Conservation (phyloP, 495 filamentous ascomycete genomes). For the Lophiotrema nucula region DNA sequence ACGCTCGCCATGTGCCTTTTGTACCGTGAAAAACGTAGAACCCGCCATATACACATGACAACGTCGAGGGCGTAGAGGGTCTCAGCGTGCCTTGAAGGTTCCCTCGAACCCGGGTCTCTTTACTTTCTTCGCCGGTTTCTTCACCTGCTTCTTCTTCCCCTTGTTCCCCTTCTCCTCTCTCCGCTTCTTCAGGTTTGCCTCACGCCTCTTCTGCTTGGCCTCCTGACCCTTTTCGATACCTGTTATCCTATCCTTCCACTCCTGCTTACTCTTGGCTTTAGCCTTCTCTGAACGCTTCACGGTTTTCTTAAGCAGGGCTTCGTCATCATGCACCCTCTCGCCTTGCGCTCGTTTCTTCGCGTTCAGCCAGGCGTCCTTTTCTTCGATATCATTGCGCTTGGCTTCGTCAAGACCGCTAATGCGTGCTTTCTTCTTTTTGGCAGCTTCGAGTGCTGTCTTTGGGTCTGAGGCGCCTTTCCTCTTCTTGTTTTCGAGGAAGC, state of each 20-base stretch:
- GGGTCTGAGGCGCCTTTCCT: conserved; percentile 77
- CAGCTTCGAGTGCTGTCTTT: conserved; percentile 67
- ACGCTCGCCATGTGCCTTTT: no score
- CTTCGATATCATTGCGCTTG: conserved; percentile 79
- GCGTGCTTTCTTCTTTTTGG: conserved; percentile 66
- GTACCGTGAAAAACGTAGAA: no score
- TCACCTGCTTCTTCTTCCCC: conserved; percentile 61
- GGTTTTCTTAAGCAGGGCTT: conserved; percentile 86
- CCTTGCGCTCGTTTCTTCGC: conserved; percentile 84
- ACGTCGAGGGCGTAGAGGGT: no score
- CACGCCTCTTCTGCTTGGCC: conserved; percentile 79
- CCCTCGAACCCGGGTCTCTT: conserved; percentile 82
- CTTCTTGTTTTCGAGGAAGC: conserved; percentile 59
- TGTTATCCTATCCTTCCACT: conserved; percentile 81
- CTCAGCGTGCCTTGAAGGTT: conserved; percentile 64
- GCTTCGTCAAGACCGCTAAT: conserved; percentile 67
- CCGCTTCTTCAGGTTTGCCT: conserved; percentile 81
- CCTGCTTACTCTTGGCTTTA: conserved; percentile 85
- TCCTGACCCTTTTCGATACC: conserved; percentile 73
- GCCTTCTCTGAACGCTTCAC: conserved; percentile 85
- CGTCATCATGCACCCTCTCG: conserved; percentile 86
- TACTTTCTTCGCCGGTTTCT: conserved; percentile 55
- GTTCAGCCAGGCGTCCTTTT: conserved; percentile 93
- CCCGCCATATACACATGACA: no score
- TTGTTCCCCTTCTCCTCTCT: conserved; percentile 59